Evolutionary conservation across 192 early-diverging fungal species (phyloP).

Genomic region (Thamnidium elegans): DNA sequence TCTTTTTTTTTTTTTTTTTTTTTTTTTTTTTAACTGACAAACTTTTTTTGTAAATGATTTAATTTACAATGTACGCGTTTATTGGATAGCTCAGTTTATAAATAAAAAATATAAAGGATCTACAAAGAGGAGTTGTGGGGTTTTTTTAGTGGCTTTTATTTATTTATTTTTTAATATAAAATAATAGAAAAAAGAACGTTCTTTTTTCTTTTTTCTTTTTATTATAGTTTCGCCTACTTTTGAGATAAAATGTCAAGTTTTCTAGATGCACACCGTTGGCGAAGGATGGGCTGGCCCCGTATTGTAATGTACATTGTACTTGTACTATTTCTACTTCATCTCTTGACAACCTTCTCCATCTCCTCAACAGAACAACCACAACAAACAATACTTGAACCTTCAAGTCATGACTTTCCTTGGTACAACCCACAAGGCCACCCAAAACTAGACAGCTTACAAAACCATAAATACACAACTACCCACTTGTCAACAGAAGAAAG

Average conservation of each 20-base stretch:
- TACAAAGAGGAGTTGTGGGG: too few species aligned
- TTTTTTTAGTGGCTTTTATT: too few species aligned
- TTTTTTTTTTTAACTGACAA: too few species aligned
- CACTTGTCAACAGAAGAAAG: neutral
- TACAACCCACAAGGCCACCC: neutral
- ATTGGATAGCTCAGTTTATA: too few species aligned
- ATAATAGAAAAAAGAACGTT: too few species aligned
- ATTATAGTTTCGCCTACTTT: neutral
- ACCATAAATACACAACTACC: neutral
- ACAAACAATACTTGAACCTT: too few species aligned
- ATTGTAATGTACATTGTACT: slow-evolving; percentile 17
- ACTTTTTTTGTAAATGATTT: too few species aligned
- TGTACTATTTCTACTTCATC: slow-evolving; percentile 13
- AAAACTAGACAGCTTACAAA: neutral
- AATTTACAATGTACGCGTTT: too few species aligned
- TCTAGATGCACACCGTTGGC: slow-evolving; percentile 8
- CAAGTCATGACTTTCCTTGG: slow-evolving; percentile 11
- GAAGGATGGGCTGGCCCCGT: slow-evolving; percentile 7
- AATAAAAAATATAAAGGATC: too few species aligned
- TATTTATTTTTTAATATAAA: too few species aligned
- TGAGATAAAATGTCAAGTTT: neutral
- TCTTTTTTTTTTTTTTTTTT: too few species aligned
- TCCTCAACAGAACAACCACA: neutral
- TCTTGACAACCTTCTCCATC: neutral
- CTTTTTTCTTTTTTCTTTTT: neutral